Evolutionary conservation across 768 basidiomycete genomes (phyloP), one percentile per base, ranked within the genome.

Genomic region (Candolleomyces aberdarensis): DNA sequence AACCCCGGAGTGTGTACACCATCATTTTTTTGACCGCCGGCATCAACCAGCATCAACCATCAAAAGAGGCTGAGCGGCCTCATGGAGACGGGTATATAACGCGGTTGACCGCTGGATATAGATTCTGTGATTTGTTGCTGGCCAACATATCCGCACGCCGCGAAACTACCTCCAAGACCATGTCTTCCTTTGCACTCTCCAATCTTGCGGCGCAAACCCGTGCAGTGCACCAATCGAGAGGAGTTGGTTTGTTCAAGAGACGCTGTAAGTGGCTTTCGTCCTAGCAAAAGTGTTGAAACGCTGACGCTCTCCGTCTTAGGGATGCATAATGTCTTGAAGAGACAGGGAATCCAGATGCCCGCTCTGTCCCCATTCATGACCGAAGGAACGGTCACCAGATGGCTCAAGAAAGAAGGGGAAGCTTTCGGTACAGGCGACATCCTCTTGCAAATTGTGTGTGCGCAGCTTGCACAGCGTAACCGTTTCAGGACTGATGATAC

Each of bases 351-450:
- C 22, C 44, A 63, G 66, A 96, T 98, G 94, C 96, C 96, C 5
- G 96, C 96, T 61, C 96, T 98, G 94, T 95, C 91, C 3, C 95
- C 94, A 14, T 96, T 94, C 13, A 95, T 98, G 91, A 94, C 92
- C 0, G 95, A 97, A 74, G 95, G 96, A 48, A 94, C 90, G 3
- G 92, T 98, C 64, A 80, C 93, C 0, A 81, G 80, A 3, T 98
- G 96, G 95, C 97, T 96, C 79, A 89, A 89, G 76, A 81, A 82
- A 64, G 89, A 91, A 66, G 94, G 94, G 17, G 92, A 94, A 61
- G 67, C 84, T 0, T 97, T 94, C 69, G 64, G 77, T 3, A 79
- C 89, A 32, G 95, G 95, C 2, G 94, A 96, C 63, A 90, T 96
- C 41, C 74, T 96, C 56, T 80, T 96, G 52, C 94, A 96, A 79